These are phyloP conservation scores for Lolium perenne DNA, from an alignment of 176 grass and related monocot genomes.

Conservation along the genomic window DNA sequence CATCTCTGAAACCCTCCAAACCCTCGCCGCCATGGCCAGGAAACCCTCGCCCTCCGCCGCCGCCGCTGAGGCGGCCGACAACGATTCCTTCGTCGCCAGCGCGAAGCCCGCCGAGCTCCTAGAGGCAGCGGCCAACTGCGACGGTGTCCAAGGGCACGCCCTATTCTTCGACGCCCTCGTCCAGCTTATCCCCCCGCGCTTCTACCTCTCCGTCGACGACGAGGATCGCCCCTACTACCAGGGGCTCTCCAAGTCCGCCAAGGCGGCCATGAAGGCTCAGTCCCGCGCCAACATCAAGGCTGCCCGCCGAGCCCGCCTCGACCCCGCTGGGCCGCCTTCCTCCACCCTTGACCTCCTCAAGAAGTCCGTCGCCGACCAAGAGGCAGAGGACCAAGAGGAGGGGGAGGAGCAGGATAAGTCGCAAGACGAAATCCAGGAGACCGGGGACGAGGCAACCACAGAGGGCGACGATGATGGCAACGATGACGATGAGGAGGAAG, in stretches of 20 bases:
- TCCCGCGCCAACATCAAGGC: slow-evolving; percentile 74
- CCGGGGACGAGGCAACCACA: slow-evolving; percentile 36
- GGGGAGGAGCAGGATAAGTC: slow-evolving; percentile 30
- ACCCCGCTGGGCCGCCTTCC: slow-evolving; percentile 53
- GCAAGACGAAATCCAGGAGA: slow-evolving; percentile 28
- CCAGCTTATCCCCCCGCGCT: slow-evolving; percentile 83
- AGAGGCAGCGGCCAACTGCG: slow-evolving; percentile 28
- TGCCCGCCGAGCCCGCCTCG: slow-evolving; percentile 66
- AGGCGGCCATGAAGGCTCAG: slow-evolving; percentile 70
- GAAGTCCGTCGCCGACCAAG: slow-evolving; percentile 53
- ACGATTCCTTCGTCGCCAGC: slow-evolving; percentile 20
- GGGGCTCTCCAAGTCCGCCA: slow-evolving; percentile 76
- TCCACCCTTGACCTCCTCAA: slow-evolving; percentile 82
- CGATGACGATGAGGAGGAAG: slow-evolving; percentile 32
- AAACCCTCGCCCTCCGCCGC: slow-evolving; percentile 38
- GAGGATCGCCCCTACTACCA: slow-evolving; percentile 82
- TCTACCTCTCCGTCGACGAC: slow-evolving; percentile 61
- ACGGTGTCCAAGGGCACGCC: slow-evolving; percentile 47
- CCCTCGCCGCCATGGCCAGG: slow-evolving; percentile 35
- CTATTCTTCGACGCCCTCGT: slow-evolving; percentile 85
- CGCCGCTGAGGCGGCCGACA: background rate
- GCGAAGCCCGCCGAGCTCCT: slow-evolving; percentile 49
- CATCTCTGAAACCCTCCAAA: slow-evolving; percentile 36
- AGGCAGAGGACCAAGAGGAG: slow-evolving; percentile 23
- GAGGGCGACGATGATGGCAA: slow-evolving; percentile 24